Conservation (phyloP, 805 yeast species). For the Wickerhamiella occidentalis region DNA sequence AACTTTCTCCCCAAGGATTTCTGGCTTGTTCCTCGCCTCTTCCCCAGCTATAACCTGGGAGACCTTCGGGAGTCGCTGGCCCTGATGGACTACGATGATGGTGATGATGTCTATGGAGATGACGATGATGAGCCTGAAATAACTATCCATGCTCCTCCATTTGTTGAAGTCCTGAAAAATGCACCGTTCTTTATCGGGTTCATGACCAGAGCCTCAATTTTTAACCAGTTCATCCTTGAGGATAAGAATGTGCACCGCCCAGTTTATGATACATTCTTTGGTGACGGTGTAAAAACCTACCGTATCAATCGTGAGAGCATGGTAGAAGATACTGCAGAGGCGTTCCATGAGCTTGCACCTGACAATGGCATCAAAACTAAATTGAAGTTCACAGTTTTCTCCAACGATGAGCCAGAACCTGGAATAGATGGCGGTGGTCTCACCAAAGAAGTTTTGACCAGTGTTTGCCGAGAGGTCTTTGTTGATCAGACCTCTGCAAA, state of each 20-base stretch:
- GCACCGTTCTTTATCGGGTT: constrained; percentile 77
- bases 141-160: constrained; percentile 16
- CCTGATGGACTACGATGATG: constrained; percentile 24
- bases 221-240: constrained; percentile 46
- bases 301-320: constrained; percentile 50
- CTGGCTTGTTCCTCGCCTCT: constrained; percentile 37
- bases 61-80: constrained; percentile 25
- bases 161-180: constrained; percentile 42
- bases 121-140: constrained; percentile 13
- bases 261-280: background rate
- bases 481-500: constrained; percentile 25
- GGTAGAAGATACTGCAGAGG: constrained; percentile 62
- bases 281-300: background rate
- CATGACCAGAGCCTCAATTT: constrained; percentile 56
- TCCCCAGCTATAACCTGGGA: constrained; percentile 11
- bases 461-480: constrained; percentile 60
- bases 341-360: constrained; percentile 42
- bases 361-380: constrained; percentile 39
- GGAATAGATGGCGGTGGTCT: constrained; percentile 98
- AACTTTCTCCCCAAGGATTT: constrained; percentile 37
- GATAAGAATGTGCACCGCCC: constrained; percentile 32
- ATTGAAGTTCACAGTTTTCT: constrained; percentile 53
- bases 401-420: constrained; percentile 63
- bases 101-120: constrained; percentile 11
- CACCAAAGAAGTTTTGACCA: constrained; percentile 77